A percentile compares a stretch with the other conserved stretches of the same genome.
Evolutionary conservation across 352 stramenopile species (phyloP).

Genomic region (Phytophthora sp.): DNA sequence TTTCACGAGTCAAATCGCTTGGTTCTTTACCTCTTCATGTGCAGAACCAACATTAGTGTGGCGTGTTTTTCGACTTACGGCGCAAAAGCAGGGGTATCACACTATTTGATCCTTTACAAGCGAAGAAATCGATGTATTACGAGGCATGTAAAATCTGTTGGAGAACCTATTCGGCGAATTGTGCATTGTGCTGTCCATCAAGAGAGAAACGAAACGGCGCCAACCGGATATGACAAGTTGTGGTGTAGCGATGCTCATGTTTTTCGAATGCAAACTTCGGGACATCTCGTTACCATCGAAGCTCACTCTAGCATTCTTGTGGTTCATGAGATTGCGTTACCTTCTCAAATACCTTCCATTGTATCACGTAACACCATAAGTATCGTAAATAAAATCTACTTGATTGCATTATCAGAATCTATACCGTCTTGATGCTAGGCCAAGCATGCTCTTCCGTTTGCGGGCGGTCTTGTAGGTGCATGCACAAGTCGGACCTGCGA

Average conservation of each 20-base stretch:
- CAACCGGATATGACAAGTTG: not conserved
- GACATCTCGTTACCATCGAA: not conserved
- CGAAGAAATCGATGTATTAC: not conserved
- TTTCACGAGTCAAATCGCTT: not conserved
- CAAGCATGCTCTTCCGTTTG: too few species aligned
- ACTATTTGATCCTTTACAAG: not conserved
- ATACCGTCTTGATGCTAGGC: too few species aligned
- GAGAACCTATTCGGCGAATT: not conserved
- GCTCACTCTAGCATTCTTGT: not conserved
- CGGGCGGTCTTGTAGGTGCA: too few species aligned
- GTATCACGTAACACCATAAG: not conserved
- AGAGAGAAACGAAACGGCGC: not conserved
- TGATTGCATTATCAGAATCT: not conserved
- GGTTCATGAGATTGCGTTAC: not conserved
- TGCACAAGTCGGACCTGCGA: too few species aligned
- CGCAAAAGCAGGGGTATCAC: not conserved
- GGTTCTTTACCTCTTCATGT: not conserved
- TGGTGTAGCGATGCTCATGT: not conserved
- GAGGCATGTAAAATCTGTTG: not conserved
- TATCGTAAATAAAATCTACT: not conserved
- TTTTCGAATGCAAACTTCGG: not conserved
- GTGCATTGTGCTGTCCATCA: not conserved
- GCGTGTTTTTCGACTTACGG: not conserved
- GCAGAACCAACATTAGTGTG: not conserved
- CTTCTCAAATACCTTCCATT: too few species aligned